Evolutionary conservation across 106 monocot genomes (phyloP).

Genomic region (Xerophyta viscosa): DNA sequence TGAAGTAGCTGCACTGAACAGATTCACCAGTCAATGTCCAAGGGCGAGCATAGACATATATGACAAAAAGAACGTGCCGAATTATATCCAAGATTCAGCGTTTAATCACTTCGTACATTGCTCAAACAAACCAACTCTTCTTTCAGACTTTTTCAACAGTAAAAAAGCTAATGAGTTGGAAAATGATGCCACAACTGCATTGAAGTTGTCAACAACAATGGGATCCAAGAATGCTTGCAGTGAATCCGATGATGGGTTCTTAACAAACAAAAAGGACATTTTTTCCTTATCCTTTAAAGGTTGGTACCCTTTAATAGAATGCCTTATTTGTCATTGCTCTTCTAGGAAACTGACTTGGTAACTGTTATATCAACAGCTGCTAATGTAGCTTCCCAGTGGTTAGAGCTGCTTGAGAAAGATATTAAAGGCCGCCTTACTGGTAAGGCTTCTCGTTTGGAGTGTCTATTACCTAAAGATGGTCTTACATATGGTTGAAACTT

Average conservation of each 20-base stretch:
- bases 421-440: slow-evolving; percentile 75
- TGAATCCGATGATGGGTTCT: slow-evolving; percentile 22
- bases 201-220: slow-evolving; percentile 40
- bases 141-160: slow-evolving; percentile 12
- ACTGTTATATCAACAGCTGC: slow-evolving; percentile 44
- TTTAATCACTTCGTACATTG: neutral
- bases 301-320: slow-evolving; percentile 15
- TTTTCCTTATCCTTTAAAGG: slow-evolving; percentile 67
- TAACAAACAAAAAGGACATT: slow-evolving; percentile 30
- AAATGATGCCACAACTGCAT: slow-evolving; percentile 27
- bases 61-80: slow-evolving; percentile 9
- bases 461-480: no score
- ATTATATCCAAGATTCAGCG: slow-evolving; percentile 1
- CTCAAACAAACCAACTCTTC: slow-evolving; percentile 3
- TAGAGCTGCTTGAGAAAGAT: slow-evolving; percentile 77
- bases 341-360: slow-evolving; percentile 7
- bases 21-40: neutral
- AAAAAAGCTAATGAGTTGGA: neutral
- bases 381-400: slow-evolving; percentile 74
- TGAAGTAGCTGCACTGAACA: slow-evolving; percentile 17
- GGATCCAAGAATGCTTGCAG: slow-evolving; percentile 23
- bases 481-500: no score
- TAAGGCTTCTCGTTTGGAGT: no score
- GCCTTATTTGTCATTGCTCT: slow-evolving; percentile 36
- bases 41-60: slow-evolving; percentile 8